Base-by-base conservation (phyloP, 345 rosid genomes). In the Sonneratia caseolaris region DNA sequence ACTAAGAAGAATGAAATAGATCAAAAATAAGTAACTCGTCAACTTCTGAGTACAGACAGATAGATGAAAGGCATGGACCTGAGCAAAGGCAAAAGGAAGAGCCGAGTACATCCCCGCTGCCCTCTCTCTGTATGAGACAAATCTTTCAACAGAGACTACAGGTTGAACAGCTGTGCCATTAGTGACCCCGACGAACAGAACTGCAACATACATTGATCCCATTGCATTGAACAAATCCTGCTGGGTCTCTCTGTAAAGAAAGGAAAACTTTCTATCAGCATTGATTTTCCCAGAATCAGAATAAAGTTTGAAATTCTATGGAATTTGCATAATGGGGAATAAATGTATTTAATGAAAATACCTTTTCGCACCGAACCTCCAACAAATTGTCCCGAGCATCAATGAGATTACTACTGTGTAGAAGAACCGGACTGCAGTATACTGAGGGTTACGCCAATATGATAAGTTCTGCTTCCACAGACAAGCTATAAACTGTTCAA, bases 101-200 rank as follows among this genome's bases (percentile, higher is more conserved):
- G 97, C 95, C 0, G 99, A 90, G 79, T 95, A 95, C 97, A 95
- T 85, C 73, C 99, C 97, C 0, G 97, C 99, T 5, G 97, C 96
- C 86, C 97, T 85, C 79, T 95, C 97, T 61, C 99, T 81, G 70
- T 91, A 94, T 11, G 99, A 91, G 68, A 94, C 99, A 76, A 82
- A 91, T 83, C 97, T 85, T 82, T 94, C 99, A 12, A 92, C 71
- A 70, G 97, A 94, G 71, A 94, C 99, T 71, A 94, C 97, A 3
- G 99, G 97, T 73, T 94, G 99, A n/a, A 88, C 99, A 21, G 99
- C 93, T 3, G 89, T 71, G n/a, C 86, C 98, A 35, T 94, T 94
- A n/a, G 98, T 88, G 62, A 90, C 83, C 68, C 99, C 97, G 70
- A 94, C 87, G 83, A 95, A 95, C 73, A 92, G 83, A 59, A 92